phyloP scores from a whole-genome alignment of 106 monocot species.

The Hemerocallis citrina region DNA sequence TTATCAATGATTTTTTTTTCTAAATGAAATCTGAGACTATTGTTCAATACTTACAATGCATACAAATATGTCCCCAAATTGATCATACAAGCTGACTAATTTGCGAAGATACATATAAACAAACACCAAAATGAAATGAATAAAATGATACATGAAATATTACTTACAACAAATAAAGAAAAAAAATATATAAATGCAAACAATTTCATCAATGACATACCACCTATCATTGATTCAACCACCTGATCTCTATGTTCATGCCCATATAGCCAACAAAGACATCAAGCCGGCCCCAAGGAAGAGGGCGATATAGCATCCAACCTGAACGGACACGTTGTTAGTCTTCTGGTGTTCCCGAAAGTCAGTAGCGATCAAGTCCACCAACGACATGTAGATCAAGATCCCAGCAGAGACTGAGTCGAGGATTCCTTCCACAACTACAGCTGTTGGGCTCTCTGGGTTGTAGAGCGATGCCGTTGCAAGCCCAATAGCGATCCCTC shows the following conservation, averaged over 20 bases:
- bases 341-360: conserved; percentile 17
- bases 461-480: conserved; percentile 8
- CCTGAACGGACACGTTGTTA: conserved; percentile 5
- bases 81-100: too few relatives aligned
- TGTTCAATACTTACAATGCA: too few relatives aligned
- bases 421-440: conserved; percentile 28
- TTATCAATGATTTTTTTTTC: too few relatives aligned
- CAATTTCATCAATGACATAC: too few relatives aligned
- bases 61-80: too few relatives aligned
- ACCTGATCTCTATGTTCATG: not conserved
- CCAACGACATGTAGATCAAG: conserved; percentile 45
- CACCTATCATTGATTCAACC: too few relatives aligned
- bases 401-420: conserved; percentile 33
- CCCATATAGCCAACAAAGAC: conserved; percentile 1
- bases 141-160: too few relatives aligned
- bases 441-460: conserved; percentile 19
- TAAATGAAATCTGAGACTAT: too few relatives aligned
- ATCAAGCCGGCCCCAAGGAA: conserved; percentile 21
- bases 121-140: too few relatives aligned
- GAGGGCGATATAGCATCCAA: conserved; percentile 14
- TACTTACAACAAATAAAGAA: too few relatives aligned
- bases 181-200: too few relatives aligned
- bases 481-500: conserved; percentile 23
- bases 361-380: conserved; percentile 37
- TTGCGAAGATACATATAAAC: too few relatives aligned